phyloP scores from a whole-genome alignment of 2,329 filamentous ascomycete species.

The Metarhizium guizhouense region DNA sequence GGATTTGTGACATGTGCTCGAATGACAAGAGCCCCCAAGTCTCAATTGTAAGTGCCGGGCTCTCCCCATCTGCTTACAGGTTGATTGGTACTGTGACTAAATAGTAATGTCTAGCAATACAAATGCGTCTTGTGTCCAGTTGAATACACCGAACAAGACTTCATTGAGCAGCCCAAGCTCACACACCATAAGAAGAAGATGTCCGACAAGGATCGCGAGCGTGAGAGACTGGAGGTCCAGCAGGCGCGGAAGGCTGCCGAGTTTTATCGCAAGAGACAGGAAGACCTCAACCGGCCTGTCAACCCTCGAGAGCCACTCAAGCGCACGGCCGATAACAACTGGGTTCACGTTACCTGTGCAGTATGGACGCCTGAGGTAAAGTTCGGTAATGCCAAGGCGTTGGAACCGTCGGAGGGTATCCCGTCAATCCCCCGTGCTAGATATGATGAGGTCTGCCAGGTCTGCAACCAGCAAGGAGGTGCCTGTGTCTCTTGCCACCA shows the following conservation, averaged over 20 bases:
- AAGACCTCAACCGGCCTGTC: constrained; percentile 72
- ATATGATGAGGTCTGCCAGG: constrained; percentile 72
- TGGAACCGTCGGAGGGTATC: constrained; percentile 86
- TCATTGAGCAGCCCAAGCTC: constrained; percentile 59
- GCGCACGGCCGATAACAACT: constrained; percentile 91
- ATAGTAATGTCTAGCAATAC: constrained; percentile 49
- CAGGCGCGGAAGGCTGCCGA: constrained; percentile 70
- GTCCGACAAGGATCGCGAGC: constrained; percentile 81
- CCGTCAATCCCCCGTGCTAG: constrained; percentile 65
- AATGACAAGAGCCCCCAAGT: constrained; percentile 90
- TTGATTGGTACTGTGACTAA: constrained; percentile 12
- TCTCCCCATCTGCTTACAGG: background rate
- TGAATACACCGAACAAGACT: constrained; percentile 69
- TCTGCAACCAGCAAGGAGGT: constrained; percentile 67
- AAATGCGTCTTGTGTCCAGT: constrained; percentile 89
- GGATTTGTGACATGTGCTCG: constrained; percentile 91
- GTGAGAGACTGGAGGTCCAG: constrained; percentile 78
- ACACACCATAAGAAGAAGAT: constrained; percentile 69
- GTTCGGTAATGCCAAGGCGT: constrained; percentile 73
- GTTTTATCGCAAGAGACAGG: constrained; percentile 75
- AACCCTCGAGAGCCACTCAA: constrained; percentile 87
- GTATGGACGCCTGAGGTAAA: constrained; percentile 88
- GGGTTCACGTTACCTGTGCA: constrained; percentile 92
- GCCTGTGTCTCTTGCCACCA: constrained; percentile 78
- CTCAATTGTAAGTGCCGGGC: constrained; percentile 61